Evolutionary conservation across 441 rosid species (phyloP), one percentile per base, ranked within the genome.

Genomic region (Biscutella laevigata): DNA sequence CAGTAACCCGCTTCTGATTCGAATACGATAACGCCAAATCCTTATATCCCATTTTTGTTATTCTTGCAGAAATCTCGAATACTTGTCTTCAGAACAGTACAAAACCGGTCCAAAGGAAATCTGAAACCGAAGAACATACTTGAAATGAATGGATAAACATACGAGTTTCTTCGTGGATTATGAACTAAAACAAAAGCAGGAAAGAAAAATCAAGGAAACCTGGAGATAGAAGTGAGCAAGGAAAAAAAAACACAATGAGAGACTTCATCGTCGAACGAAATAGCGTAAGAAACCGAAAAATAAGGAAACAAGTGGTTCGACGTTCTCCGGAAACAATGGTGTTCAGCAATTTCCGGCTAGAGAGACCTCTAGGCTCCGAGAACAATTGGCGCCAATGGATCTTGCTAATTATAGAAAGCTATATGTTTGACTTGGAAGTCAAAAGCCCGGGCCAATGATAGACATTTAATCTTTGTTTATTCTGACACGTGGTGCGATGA

Each of bases 21-120:
- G 97, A 74, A 68, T 84, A 70, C 4, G 88, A 69, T 55, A 70
- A 15, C 9, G 77, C 82, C 15, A 88, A 74, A 60, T 82, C 86
- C 53, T 75, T 70, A 65, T 86, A 86, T 19, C 95, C 94, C 91
- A 84, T 89, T 5, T 21, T 46, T 7, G n/a, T n/a, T n/a, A n/a
- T n/a, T n/a, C n/a, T n/a, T n/a, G n/a, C n/a, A n/a, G n/a, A n/a
- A n/a, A n/a, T n/a, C n/a, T n/a, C n/a, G n/a, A n/a, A n/a, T n/a
- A n/a, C n/a, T n/a, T n/a, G n/a, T n/a, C n/a, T n/a, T n/a, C n/a
- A n/a, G n/a, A n/a, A n/a, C n/a, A n/a, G n/a, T n/a, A n/a, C n/a
- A n/a, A n/a, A n/a, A n/a, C n/a, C n/a, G n/a, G n/a, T n/a, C n/a
- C n/a, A n/a, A n/a, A n/a, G n/a, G n/a, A n/a, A n/a, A n/a, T n/a